Conservation (phyloP, 345 rosid genomes). For the Populus deltoides region DNA sequence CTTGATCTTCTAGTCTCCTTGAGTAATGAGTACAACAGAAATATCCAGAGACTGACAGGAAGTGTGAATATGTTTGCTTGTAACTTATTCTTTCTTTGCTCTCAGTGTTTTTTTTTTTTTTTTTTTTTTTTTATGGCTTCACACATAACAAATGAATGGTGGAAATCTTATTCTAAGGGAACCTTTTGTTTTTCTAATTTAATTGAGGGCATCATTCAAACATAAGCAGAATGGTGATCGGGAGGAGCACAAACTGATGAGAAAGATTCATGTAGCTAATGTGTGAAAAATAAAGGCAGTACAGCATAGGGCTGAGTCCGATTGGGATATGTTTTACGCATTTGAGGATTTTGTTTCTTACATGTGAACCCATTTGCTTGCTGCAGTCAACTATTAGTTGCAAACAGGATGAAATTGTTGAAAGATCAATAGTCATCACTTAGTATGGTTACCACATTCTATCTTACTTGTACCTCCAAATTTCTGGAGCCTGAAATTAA, state of each 20-base stretch:
- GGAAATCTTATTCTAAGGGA: neutral
- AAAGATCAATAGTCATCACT: neutral
- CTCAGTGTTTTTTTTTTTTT: neutral
- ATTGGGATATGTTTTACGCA: neutral
- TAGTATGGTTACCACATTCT: neutral
- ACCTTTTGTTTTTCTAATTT: neutral
- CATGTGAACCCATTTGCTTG: neutral
- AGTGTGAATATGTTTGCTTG: neutral
- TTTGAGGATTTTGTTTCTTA: neutral
- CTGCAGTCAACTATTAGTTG: neutral
- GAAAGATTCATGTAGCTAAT: neutral
- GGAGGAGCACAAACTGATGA: neutral
- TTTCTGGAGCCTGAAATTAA: constrained; percentile 25
- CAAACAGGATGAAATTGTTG: neutral
- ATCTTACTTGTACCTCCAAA: neutral
- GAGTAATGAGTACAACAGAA: neutral
- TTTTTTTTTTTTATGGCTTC: neutral
- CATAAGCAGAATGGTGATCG: neutral
- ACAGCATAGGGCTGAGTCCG: neutral
- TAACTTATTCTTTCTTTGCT: neutral
- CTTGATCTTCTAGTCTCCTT: neutral
- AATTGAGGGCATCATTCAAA: neutral
- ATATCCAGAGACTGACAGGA: neutral
- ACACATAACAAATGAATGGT: neutral
- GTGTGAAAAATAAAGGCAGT: neutral